phyloP scores from a whole-genome alignment of 2,329 filamentous ascomycete genomes.

The Leptographium galeiforme region DNA sequence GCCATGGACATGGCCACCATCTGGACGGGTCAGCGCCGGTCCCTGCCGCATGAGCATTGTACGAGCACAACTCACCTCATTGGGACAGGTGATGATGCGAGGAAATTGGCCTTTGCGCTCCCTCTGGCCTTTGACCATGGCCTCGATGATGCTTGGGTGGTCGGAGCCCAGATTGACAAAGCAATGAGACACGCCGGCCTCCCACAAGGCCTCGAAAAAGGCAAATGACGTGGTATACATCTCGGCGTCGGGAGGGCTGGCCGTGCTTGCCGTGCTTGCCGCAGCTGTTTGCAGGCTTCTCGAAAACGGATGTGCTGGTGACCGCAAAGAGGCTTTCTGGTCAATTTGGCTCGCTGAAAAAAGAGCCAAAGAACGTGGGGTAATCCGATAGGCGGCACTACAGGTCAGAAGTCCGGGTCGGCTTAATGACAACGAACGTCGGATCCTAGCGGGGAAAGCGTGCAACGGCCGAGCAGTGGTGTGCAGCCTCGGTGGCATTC shows the following conservation, averaged over 20 bases:
- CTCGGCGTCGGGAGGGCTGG: neutral
- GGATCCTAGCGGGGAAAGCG: no score
- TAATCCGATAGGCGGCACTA: no score
- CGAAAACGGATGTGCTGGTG: no score
- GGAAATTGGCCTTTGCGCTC: slow-evolving; percentile 50
- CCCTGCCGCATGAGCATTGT: no score
- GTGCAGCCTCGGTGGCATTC: no score
- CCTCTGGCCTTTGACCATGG: slow-evolving; percentile 58
- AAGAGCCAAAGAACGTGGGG: no score
- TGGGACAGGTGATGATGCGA: slow-evolving; percentile 58
- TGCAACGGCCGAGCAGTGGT: no score
- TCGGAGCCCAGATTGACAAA: slow-evolving; percentile 48
- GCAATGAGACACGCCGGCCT: slow-evolving; percentile 47
- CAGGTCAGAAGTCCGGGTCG: no score
- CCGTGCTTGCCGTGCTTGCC: neutral
- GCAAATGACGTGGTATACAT: slow-evolving; percentile 67
- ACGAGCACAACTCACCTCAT: slow-evolving; percentile 37
- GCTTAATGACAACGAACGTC: no score
- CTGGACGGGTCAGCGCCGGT: slow-evolving; percentile 19
- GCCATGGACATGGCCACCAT: slow-evolving; percentile 69
- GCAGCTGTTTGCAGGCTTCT: neutral
- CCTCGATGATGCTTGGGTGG: slow-evolving; percentile 59
- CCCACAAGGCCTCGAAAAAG: slow-evolving; percentile 72
- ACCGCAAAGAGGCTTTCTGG: no score
- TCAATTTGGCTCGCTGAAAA: no score